These are phyloP conservation scores for Claviceps sp. DNA, from an alignment of 2,329 filamentous ascomycete genomes.

Conservation along the genomic window DNA sequence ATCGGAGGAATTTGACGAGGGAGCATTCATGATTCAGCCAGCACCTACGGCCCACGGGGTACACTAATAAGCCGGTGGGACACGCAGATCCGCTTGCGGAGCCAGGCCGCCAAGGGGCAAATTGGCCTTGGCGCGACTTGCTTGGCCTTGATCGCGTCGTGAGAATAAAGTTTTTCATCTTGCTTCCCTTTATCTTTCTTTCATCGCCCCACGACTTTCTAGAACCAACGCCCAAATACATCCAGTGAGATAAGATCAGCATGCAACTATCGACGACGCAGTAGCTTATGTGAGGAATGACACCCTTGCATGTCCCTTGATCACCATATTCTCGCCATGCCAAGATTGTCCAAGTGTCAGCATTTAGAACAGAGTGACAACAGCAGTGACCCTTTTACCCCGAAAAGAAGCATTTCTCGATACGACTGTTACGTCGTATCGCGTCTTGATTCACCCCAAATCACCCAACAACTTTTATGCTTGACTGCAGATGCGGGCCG, in stretches of 20 bases:
- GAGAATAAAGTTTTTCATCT: background rate
- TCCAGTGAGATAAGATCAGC: background rate
- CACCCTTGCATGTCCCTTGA: background rate
- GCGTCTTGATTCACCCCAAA: background rate
- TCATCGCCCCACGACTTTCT: background rate
- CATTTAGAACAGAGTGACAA: background rate
- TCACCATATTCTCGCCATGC: background rate
- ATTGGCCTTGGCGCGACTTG: background rate
- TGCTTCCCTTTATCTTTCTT: background rate
- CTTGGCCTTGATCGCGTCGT: background rate
- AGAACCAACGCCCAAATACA: background rate
- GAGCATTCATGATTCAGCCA: background rate
- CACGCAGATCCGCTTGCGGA: background rate
- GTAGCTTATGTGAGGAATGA: background rate
- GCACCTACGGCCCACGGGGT: too few relatives aligned
- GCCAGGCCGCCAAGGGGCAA: background rate
- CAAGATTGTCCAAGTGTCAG: background rate
- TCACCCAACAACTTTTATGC: background rate
- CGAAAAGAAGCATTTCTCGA: background rate
- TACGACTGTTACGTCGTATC: slow-evolving; percentile 3
- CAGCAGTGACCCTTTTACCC: slow-evolving; percentile 2
- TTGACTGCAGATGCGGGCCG: background rate
- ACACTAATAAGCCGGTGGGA: background rate
- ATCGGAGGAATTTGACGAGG: slow-evolving; percentile 1
- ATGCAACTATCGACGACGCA: background rate